Base-by-base conservation (phyloP, 2,329 filamentous ascomycete species). In the Pseudocercospora cruenta region DNA sequence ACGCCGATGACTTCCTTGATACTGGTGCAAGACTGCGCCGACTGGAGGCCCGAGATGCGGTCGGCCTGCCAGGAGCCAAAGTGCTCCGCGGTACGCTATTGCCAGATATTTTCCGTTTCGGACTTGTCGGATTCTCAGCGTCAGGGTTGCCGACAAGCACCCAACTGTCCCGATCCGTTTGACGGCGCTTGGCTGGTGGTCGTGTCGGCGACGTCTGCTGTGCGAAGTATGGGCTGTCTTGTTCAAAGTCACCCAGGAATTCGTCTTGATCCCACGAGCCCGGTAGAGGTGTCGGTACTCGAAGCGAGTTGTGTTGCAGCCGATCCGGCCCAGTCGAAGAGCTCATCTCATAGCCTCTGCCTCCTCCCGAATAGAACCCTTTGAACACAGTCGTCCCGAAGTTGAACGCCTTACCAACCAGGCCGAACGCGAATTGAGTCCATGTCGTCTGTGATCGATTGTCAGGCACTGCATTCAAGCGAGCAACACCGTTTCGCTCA, bases 281-380 rank as follows among this genome's bases (percentile, higher is more conserved):
- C 0, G 87, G 86, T 2, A 87, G 71, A 1, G 84, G 82, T 5
- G 82, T 83, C 1, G 77, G 76, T 9, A 74, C 71, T 1, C 75
- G 65, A 4, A 70, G 36, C n/a, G 21, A 57, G 26, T 60, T 72
- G n/a, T 66, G 75, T 68, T 66, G 73, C 70, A 66, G 67, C 65
- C 67, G n/a, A 22, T 70, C 61, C 53, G 63, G 60, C 22, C 68
- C 66, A 19, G 62, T 49, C 12, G 64, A 67, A 16, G 60, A 54
- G 45, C 57, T 68, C 36, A 92, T 80, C 6, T 85, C 81, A 74
- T 94, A 96, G 26, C 88, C 88, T 66, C 83, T 84, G 8, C 94
- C 94, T 2, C 91, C 92, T 7, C 94, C 94, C 12, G 94, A 93
- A 68, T 94, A 89, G 77, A 97, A 97, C 0, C 94, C 94, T 62